These are phyloP conservation scores for Kewa caespitosa DNA, from an alignment of 179 eudicot genomes.

Conservation along the genomic window DNA sequence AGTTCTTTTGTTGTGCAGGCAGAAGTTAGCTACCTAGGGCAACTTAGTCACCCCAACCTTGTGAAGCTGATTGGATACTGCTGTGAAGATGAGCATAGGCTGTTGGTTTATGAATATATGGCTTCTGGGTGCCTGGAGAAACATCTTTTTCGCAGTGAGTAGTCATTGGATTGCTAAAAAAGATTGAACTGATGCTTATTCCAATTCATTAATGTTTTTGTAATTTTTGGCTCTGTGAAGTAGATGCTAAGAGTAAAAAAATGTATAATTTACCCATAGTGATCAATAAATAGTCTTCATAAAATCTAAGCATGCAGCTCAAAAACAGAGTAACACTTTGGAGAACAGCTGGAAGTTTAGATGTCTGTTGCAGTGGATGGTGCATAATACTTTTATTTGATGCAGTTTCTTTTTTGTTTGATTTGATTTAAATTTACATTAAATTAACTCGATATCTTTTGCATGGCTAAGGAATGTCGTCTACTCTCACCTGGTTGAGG, in stretches of 20 bases:
- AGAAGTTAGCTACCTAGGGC: slow-evolving; percentile 90
- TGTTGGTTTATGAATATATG: slow-evolving; percentile 95
- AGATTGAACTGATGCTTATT: too few species aligned
- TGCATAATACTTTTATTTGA: neutral
- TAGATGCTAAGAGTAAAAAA: too few species aligned
- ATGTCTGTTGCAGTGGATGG: neutral
- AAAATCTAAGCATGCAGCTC: too few species aligned
- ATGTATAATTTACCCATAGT: too few species aligned
- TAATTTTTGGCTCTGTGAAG: too few species aligned
- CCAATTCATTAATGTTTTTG: too few species aligned
- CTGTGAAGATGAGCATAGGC: slow-evolving; percentile 91
- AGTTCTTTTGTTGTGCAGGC: slow-evolving; percentile 52
- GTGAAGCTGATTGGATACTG: slow-evolving; percentile 96
- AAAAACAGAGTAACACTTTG: too few species aligned
- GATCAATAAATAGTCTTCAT: too few species aligned
- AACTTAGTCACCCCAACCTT: slow-evolving; percentile 86
- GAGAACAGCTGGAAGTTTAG: too few species aligned
- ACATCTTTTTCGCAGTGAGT: slow-evolving; percentile 94
- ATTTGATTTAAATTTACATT: neutral
- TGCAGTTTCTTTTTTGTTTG: neutral
- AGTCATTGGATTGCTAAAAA: neutral
- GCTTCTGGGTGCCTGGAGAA: slow-evolving; percentile 93
- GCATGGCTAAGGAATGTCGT: slow-evolving; percentile 62
- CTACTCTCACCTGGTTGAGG: slow-evolving; percentile 82
- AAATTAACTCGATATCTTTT: slow-evolving; percentile 9